These are phyloP conservation scores for Aphanomyces cochlioides DNA, from an alignment of 352 stramenopile species.

Conservation along the genomic window DNA sequence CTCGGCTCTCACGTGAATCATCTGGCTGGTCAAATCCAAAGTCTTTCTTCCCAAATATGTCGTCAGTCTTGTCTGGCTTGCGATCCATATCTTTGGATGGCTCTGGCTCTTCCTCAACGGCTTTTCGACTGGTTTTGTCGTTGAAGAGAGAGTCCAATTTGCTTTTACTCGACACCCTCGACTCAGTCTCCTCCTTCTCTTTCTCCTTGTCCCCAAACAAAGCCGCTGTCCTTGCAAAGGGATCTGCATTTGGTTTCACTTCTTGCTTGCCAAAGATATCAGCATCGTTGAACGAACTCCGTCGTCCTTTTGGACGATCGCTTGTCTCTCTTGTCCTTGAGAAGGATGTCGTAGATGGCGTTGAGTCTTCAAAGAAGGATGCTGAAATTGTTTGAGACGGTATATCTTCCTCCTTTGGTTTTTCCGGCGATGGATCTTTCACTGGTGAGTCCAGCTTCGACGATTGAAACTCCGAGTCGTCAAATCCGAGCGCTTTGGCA, in stretches of 20 bases:
- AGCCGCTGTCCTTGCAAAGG: background rate
- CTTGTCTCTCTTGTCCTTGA: background rate
- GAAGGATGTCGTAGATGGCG: background rate
- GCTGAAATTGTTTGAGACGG: background rate
- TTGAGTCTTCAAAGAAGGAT: conserved; percentile 20
- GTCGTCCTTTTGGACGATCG: conserved; percentile 10
- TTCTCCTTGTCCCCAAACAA: background rate
- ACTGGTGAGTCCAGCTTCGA: background rate
- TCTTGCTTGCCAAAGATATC: conserved; percentile 14
- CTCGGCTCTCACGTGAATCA: background rate
- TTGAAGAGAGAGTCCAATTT: no score
- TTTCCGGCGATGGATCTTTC: background rate
- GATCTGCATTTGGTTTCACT: conserved; percentile 12
- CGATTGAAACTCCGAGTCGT: conserved; percentile 27
- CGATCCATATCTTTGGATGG: no score
- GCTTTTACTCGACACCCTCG: no score
- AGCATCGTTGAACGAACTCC: background rate
- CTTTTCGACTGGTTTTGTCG: no score
- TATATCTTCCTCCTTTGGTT: background rate
- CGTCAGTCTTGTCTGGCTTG: no score
- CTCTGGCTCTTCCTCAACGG: no score
- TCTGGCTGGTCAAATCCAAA: no score
- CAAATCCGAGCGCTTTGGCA: conserved; percentile 27
- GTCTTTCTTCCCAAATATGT: no score
- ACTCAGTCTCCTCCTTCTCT: no score